Evolutionary conservation across 2,329 filamentous ascomycete genomes (phyloP), one percentile per base, ranked within the genome.

Genomic region (Ophiostoma sp.): DNA sequence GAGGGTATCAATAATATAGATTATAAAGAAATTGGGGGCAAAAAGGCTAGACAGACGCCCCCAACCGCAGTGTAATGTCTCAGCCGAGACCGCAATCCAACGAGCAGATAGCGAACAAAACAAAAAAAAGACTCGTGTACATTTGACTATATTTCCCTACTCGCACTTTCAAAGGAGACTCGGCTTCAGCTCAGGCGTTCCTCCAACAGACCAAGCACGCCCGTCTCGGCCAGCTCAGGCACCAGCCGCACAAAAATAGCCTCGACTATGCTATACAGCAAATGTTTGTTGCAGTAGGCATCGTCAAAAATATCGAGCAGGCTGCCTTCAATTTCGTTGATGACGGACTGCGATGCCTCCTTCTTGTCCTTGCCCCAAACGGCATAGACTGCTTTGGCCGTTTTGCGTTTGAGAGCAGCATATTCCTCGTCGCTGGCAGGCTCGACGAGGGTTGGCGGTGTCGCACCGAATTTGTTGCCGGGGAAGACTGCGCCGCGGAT

Each of bases 221-320:
- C 87, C 77, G 87, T 88, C 75, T 92, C 90, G 69, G 84, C 84
- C 75, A 98, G 78, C 80, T 99, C 95, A 4, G 95, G 95, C 77
- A 97, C 86, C 72, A 98, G 79, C 73, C 90, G 87, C 70, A 93
- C 86, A n/a, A 97, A 82, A 1, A 97, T 78, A 71, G 94, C 80
- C 80, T 99, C 95, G 44, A 98, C 81, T 67, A 95, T 83, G 64
- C 87, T 84, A 77, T 96, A 97, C 75, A 97, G 82, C 41, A 98
- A 82, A 80, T 97, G 93, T 81, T 94, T 96, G 80, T 99, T 99
- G 80, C 93, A 90, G 80, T 97, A 97, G 68, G 86, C 83, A 79
- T 97, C 93, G 20, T 86, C 87, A 74, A 97, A 89, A 52, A 94
- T 83, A 75, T 90, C 87, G 66, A 98, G 83, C 65, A 93, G 82